phyloP scores from a whole-genome alignment of 352 stramenopile genomes.

The Phytophthora sp. region DNA sequence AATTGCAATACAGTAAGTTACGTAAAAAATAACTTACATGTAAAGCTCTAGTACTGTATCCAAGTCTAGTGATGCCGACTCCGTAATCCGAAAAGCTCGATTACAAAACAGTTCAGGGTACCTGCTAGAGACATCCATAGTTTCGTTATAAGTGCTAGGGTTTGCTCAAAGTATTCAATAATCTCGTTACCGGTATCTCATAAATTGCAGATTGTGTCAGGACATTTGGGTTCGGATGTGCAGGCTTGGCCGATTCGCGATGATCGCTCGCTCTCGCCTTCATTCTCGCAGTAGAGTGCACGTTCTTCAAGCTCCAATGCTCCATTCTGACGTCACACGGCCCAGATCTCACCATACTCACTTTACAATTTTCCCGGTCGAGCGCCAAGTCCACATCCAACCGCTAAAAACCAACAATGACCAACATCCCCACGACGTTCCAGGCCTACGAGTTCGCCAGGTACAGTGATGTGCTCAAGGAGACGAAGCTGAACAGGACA shows the following conservation, averaged over 20 bases:
- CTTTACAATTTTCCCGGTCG: slow-evolving; percentile 9
- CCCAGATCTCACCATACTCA: neutral
- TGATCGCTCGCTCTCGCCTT: slow-evolving; percentile 15
- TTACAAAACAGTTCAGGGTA: slow-evolving; percentile 15
- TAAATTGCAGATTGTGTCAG: slow-evolving; percentile 9
- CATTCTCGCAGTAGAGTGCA: slow-evolving; percentile 25
- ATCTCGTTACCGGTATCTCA: slow-evolving; percentile 1
- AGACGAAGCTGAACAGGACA: slow-evolving; percentile 31
- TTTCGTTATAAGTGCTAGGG: no score
- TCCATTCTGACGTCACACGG: neutral
- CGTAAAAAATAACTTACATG: no score
- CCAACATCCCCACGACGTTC: slow-evolving; percentile 27
- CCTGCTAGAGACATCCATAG: no score
- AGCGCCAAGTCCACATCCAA: slow-evolving; percentile 12
- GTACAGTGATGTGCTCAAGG: slow-evolving; percentile 19
- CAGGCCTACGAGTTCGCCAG: slow-evolving; percentile 34
- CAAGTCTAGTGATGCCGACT: neutral
- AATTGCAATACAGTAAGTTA: neutral
- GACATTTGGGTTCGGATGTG: slow-evolving; percentile 8
- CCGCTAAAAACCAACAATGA: neutral
- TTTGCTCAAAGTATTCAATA: slow-evolving; percentile 1
- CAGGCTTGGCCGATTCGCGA: neutral
- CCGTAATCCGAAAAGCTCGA: slow-evolving; percentile 17
- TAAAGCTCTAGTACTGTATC: neutral
- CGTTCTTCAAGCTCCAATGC: slow-evolving; percentile 1